Conservation (phyloP, 768 basidiomycete genomes). For the Lactarius pseudohatsudake region DNA sequence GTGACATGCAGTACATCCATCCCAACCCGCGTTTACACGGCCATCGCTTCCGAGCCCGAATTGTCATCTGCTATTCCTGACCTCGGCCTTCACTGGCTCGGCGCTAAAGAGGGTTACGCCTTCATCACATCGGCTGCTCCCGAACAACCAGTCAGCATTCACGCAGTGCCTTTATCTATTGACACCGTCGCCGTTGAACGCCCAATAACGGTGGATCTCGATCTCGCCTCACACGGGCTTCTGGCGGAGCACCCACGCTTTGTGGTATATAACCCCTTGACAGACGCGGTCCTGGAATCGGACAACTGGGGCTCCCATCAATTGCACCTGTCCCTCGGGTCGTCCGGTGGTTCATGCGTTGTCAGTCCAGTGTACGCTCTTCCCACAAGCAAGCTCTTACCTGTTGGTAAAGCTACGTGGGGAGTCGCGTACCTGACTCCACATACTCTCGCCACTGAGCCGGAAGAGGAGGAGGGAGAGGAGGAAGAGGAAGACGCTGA, state of each 20-base stretch:
- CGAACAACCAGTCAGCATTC: conserved; percentile 17
- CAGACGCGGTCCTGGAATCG: conserved; percentile 12
- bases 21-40: conserved; percentile 25
- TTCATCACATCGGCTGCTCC: conserved; percentile 22
- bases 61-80: conserved; percentile 20
- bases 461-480: background rate
- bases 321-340: conserved; percentile 32
- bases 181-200: conserved; percentile 13
- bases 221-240: conserved; percentile 19
- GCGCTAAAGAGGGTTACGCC: conserved; percentile 24
- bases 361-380: conserved; percentile 35
- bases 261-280: conserved; percentile 13
- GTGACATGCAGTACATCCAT: conserved; percentile 18
- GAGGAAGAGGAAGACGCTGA: background rate
- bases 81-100: conserved; percentile 28
- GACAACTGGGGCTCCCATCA: conserved; percentile 22
- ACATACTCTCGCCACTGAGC: conserved; percentile 29
- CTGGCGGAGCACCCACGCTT: conserved; percentile 10
- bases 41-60: conserved; percentile 18
- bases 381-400: conserved; percentile 17
- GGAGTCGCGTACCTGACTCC: conserved; percentile 40
- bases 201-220: conserved; percentile 12
- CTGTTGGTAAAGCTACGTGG: conserved; percentile 31
- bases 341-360: conserved; percentile 35
- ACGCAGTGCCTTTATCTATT: conserved; percentile 22